Conservation (phyloP, 371 early-diverging fungal species). For the Mucor indicus region DNA sequence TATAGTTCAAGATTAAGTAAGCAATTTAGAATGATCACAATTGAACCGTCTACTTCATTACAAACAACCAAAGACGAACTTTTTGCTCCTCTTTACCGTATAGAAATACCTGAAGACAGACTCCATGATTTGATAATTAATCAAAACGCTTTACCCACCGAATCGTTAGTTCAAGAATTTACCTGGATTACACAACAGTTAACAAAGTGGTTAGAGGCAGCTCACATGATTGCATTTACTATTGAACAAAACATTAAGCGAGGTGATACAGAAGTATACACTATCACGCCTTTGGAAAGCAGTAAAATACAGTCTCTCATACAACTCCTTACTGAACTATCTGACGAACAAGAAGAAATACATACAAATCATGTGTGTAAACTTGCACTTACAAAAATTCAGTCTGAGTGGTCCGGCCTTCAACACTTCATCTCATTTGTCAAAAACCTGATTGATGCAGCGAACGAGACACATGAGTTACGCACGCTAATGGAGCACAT, state of each 20-base stretch:
- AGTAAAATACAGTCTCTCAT: conserved; percentile 20
- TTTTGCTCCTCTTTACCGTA: too few species aligned
- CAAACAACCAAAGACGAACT: too few species aligned
- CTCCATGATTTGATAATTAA: too few species aligned
- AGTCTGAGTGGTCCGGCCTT: conserved; percentile 50
- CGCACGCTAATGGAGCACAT: conserved; percentile 26
- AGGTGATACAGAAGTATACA: background rate
- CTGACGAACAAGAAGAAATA: conserved; percentile 1
- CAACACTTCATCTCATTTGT: conserved; percentile 40
- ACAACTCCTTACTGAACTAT: conserved; percentile 11
- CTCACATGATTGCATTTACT: conserved; percentile 36
- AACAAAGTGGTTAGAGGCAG: conserved; percentile 33
- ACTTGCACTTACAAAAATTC: conserved; percentile 33
- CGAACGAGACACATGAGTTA: conserved; percentile 14
- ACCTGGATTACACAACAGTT: conserved; percentile 20
- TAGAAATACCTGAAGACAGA: too few species aligned
- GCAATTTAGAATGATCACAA: too few species aligned
- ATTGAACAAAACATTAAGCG: conserved; percentile 30
- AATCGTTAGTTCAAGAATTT: too few species aligned
- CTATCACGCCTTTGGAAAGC: too few species aligned
- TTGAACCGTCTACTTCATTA: too few species aligned
- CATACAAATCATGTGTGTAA: background rate
- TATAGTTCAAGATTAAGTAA: too few species aligned
- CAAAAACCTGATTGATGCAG: conserved; percentile 19
- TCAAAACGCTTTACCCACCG: too few species aligned